A percentile compares a stretch with the other conserved stretches of the same genome.
Evolutionary conservation across 306 rosid species (phyloP).

Genomic region (Rosa lucieae): DNA sequence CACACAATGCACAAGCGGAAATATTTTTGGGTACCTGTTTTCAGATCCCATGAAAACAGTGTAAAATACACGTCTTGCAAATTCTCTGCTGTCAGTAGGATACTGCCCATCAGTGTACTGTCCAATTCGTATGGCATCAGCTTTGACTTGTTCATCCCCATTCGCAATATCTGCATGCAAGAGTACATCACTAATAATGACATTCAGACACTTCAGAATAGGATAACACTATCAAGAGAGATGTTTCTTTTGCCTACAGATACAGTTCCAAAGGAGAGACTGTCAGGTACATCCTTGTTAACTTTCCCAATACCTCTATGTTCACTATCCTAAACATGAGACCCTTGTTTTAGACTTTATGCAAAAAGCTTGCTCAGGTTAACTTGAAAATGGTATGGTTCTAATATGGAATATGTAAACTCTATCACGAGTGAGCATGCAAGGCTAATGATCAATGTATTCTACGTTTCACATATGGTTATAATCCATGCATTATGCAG

Average conservation of each 20-base stretch:
- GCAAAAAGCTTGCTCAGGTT: background rate
- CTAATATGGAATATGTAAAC: background rate
- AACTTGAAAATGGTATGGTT: background rate
- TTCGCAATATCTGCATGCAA: conserved; percentile 69
- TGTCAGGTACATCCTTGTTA: background rate
- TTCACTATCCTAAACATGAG: background rate
- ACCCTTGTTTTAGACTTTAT: background rate
- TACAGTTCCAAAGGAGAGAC: background rate
- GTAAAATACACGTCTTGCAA: conserved; percentile 82
- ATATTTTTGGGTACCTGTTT: conserved; percentile 53
- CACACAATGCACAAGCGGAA: background rate
- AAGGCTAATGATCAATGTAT: conserved; percentile 16
- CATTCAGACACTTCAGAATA: background rate
- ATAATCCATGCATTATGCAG: background rate
- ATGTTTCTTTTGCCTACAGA: background rate
- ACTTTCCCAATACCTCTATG: background rate
- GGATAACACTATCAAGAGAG: background rate
- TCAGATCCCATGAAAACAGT: conserved; percentile 96
- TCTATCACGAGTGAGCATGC: background rate
- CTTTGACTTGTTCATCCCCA: conserved; percentile 90
- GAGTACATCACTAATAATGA: conserved; percentile 21
- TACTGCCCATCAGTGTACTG: conserved; percentile 76
- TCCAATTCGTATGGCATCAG: conserved; percentile 88
- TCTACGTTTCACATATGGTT: conserved; percentile 6
- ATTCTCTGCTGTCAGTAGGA: conserved; percentile 90